phyloP scores from a whole-genome alignment of 257 asterid species.

The Nicotiana otophora region DNA sequence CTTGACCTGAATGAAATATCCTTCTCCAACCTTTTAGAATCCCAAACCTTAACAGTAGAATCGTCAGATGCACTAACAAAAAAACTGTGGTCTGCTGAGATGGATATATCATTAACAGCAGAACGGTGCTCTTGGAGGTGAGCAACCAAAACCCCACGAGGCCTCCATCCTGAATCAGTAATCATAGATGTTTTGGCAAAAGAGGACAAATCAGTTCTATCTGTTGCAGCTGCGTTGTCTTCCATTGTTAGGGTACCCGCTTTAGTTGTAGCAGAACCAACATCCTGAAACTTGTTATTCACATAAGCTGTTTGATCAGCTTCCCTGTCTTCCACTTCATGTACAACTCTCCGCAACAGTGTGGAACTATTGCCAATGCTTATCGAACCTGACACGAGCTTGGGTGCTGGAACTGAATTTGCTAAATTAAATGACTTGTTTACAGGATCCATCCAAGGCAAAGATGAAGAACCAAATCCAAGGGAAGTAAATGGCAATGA shows the following conservation, averaged over 20 bases:
- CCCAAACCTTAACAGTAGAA: constrained; percentile 98
- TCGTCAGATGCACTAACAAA: constrained; percentile 98
- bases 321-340: constrained; percentile 91
- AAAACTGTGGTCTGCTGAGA: constrained; percentile 86
- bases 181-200: constrained; percentile 62
- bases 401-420: constrained; percentile 72
- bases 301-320: constrained; percentile 55
- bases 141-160: constrained; percentile 98
- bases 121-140: constrained; percentile 95
- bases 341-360: constrained; percentile 87
- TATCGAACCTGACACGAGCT: constrained; percentile 73
- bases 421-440: constrained; percentile 78
- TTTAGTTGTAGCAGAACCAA: constrained; percentile 52
- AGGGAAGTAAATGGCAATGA: constrained; percentile 54
- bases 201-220: constrained; percentile 57
- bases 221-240: constrained; percentile 43
- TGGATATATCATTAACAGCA: constrained; percentile 88
- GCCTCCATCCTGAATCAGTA: constrained; percentile 99
- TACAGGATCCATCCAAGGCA: constrained; percentile 89
- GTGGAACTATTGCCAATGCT: constrained; percentile 71
- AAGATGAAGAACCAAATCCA: constrained; percentile 80
- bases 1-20: constrained; percentile 96
- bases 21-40: constrained; percentile 95
- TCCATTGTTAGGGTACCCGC: constrained; percentile 50
- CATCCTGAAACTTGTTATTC: constrained; percentile 57